Evolutionary conservation across 192 early-diverging fungal genomes (phyloP).

Genomic region (Diversispora eburnea): DNA sequence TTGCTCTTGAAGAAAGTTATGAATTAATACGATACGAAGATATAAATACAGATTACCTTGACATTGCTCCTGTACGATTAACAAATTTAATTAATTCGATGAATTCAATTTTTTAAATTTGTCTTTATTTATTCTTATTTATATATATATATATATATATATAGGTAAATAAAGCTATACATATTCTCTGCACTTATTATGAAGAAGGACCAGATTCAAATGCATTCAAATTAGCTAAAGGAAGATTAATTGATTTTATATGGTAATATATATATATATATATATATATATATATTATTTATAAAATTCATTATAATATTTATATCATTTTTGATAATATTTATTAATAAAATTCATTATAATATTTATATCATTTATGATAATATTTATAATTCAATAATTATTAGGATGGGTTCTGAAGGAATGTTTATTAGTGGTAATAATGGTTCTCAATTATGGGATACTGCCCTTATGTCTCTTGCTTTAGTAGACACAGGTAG

Average conservation of each 20-base stretch:
- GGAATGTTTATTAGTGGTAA: conserved; percentile 96
- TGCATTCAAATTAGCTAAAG: conserved; percentile 70
- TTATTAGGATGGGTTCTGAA: conserved; percentile 64
- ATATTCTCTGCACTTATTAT: conserved; percentile 84
- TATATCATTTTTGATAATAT: too few relatives aligned
- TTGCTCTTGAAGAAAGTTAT: conserved; percentile 72
- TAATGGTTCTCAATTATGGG: conserved; percentile 97
- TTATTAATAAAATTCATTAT: too few relatives aligned
- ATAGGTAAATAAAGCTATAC: conserved; percentile 78
- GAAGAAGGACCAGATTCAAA: conserved; percentile 81
- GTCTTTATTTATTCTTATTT: too few relatives aligned
- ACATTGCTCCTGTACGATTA: conserved; percentile 81
- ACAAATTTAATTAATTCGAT: neutral
- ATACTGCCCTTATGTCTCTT: conserved; percentile 84
- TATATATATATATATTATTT: too few relatives aligned
- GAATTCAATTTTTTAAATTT: neutral
- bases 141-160: neutral
- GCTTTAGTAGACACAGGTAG: conserved; percentile 67
- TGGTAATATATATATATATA: conserved; percentile 67
- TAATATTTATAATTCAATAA: too few relatives aligned
- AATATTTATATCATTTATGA: too few relatives aligned
- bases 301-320: neutral
- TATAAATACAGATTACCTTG: conserved; percentile 81
- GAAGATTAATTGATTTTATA: conserved; percentile 78
- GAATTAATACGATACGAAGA: conserved; percentile 86